Evolutionary conservation across 345 rosid species (phyloP), one percentile per base, ranked within the genome.

Genomic region (Gossypium australe): DNA sequence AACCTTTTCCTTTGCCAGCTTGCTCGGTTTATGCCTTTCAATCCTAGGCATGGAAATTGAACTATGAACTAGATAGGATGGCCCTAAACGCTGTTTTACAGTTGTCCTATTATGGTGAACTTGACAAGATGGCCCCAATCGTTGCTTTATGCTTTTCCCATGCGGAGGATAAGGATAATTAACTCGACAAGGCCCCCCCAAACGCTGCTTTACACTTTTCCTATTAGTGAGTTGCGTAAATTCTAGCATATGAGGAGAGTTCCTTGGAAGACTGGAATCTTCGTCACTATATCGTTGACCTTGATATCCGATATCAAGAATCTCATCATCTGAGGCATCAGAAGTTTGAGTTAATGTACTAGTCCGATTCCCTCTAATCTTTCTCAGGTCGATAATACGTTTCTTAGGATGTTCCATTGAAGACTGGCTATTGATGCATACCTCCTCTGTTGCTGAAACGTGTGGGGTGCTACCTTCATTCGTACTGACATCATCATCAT

Each of bases 11-110:
- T 71, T 83, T 82, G 34, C 64, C 66, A 0, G 70, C 48, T 60
- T 83, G 78, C 16, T 49, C 52, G 57, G 74, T 81, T 22, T 45
- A 24, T 3, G 22, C 22, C 41, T 49, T 47, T 60, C 80, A 58
- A 70, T 3, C 82, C 75, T 74, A 55, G 78, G 75, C 81, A 76
- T 77, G n/a, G 66, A 67, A 55, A 20, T 67, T 20, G 45, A 22
- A 60, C 27, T 29, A 22, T 10, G 49, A 57, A 18, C 57, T 3
- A 73, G 57, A n/a, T 71, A 74, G 41, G 68, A 24, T 9, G 14
- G 6, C 27, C 78, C 75, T 51, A 77, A 44, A 11, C 75, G 81
- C 64, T 71, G 48, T 16, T 18, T 57, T 10, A 53, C 11, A 55
- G 22, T 77, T 77, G 67, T 44, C 14, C 75, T 80, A 70, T 18